Evolutionary conservation across 2,329 filamentous ascomycete species (phyloP), one percentile per base, ranked within the genome.

Genomic region (Alternaria sp.): DNA sequence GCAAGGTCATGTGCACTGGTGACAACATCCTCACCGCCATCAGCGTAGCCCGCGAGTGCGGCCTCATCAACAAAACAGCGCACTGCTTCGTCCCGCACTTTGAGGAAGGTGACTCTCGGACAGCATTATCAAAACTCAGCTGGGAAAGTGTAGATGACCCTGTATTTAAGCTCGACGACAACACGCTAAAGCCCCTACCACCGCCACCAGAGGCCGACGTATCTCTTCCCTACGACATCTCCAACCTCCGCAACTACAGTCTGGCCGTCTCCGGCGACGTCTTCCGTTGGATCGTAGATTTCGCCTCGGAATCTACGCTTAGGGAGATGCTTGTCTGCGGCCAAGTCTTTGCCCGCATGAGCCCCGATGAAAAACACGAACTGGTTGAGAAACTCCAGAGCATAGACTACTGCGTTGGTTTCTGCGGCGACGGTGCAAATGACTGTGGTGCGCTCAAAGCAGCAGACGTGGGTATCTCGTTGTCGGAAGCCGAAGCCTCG

Each of bases 21-120:
- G 95, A 99, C 82, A 99, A 99, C 69, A 98, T 98, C 64, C 81
- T 98, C 55, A 99, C 95, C 9, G 95, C 95, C 22, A 94, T 99
- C 73, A 97, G 94, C 71, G 95, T 99, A 55, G 94, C 93, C 4
- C 87, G 94, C 70, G 94, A 98, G 73, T 97, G 94, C 77, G 87
- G 89, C 42, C 83, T 99, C 57, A 89, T 98, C 66, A 88, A 94
- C 71, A 88, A 86, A 63, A 89, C 88, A 28, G 90, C 92, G 0
- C 93, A 96, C 69, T 98, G 95, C 79, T 99, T 97, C 75, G 89
- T 98, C 6, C 94, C 95, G 16, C 91, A 91, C 70, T 97, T 99
- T 73, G 78, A 88, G 1, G 88, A 94, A 78, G 93, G 92, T n/a
- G 84, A 93, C 76, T 87, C 85, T 6, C 87, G 88, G 56, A 91